phyloP scores from a whole-genome alignment of 108 stramenopile genomes.

The Cyclotella cryptica region DNA sequence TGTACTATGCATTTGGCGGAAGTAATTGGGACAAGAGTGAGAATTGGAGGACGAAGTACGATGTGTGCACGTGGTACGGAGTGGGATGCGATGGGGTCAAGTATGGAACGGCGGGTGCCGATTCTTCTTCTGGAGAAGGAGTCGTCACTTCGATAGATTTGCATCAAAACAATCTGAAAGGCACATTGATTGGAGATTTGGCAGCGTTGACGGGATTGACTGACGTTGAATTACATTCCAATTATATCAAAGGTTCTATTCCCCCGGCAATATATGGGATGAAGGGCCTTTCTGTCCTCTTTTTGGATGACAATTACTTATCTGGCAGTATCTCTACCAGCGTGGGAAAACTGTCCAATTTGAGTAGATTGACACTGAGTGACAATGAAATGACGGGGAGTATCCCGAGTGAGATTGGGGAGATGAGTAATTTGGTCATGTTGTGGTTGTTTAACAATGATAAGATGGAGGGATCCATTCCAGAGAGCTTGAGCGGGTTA shows the following conservation, averaged over 20 bases:
- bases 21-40: conserved; percentile 32
- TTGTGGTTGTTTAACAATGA: conserved; percentile 48
- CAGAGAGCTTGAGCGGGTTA: conserved; percentile 43
- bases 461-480: conserved; percentile 50
- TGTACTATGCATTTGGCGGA: conserved; percentile 29
- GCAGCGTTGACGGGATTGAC: conserved; percentile 6
- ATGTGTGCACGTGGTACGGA: conserved; percentile 49
- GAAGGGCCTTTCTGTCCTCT: conserved; percentile 17
- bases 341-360: conserved; percentile 21
- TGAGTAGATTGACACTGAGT: conserved; percentile 29
- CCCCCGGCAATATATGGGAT: conserved; percentile 38
- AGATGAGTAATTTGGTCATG: conserved; percentile 27
- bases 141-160: conserved; percentile 18
- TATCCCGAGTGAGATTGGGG: conserved; percentile 47
- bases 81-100: conserved; percentile 35
- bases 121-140: not conserved
- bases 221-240: conserved; percentile 44
- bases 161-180: conserved; percentile 24
- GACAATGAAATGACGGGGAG: conserved; percentile 45
- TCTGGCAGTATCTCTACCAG: conserved; percentile 11
- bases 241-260: conserved; percentile 51
- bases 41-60: conserved; percentile 29
- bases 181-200: conserved; percentile 29
- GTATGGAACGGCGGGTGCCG: not conserved
- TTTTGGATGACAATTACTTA: conserved; percentile 33